Base-by-base conservation (phyloP, 2,329 filamentous ascomycete genomes). In the Alternaria arborescens region DNA sequence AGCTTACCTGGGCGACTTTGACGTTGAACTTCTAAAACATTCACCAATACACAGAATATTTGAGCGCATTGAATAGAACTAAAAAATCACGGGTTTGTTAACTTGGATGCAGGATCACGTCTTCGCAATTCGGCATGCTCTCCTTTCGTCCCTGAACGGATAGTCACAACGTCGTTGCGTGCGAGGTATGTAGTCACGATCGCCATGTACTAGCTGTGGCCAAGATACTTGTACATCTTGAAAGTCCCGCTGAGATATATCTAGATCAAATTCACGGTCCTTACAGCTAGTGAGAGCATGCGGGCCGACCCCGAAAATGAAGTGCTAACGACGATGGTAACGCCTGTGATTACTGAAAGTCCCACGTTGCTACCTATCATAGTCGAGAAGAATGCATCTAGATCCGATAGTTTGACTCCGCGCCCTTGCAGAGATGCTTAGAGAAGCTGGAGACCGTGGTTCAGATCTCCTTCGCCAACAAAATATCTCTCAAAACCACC, bases 381-480 rank as follows among this genome's bases (percentile, higher is more conserved):
- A 36, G 64, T 67, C 18, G 54, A 69, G 46, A 57, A 65, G 36
- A 60, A 69, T 40, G 36, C 34, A 30, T 22, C 22, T 68, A 60
- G 55, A 44, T 41, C 58, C 57, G 60, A 16, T 36, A 16, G 2
- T 14, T 0, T 36, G 0, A 16, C 0, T 26, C 42, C n/a, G n/a
- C 55, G 58, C 50, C 55, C 46, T 43, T 66, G 6, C 41, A 59
- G 22, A 71, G 62, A 56, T 56, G 61, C 40, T 44, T 60, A 52
- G 55, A 59, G 58, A 69, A 65, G 43, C 52, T 71, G 6, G 58
- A 52, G 28, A 68, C 30, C 28, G 72, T 74, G 32, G 66, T 68
- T 58, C 22, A 71, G 65, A 66, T 61, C 53, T 69, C 61, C n/a
- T 71, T 70, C 61, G 64, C 68, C 24, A 28, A 71, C 43, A 20